Evolutionary conservation across 1,284 basidiomycete species (phyloP), one percentile per base, ranked within the genome.

Genomic region (Ustilago hordei): DNA sequence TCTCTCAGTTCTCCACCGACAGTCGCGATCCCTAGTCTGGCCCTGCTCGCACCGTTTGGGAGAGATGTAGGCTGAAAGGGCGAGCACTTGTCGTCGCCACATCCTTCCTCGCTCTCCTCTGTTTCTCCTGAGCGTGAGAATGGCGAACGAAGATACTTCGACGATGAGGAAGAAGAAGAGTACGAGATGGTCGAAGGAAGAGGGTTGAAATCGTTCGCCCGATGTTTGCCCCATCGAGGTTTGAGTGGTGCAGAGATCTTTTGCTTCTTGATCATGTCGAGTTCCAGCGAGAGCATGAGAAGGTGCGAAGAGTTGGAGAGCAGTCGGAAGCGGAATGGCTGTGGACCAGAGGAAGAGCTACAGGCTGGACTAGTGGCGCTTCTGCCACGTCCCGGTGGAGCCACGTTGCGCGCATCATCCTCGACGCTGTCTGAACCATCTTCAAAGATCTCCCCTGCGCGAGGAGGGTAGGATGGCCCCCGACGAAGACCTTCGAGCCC

Each of bases 201-300:
- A 4, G 74, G 74, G 34, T 72, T 77, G 39, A 82, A 82, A 48
- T 82, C 81, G 55, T 82, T 76, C 12, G 79, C 81, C 0, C 81
- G 66, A 28, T 78, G 78, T 54, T 79, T 80, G 55, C 81, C 81
- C 84, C 82, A 85, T 5, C 83, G 65, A 5, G 82, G 81, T 57
- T 84, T 85, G 54, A 85, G 64, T 4, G 83, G 84, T 15, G 80
- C 77, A n/a, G 77, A 78, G 53, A 85, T 85, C 71, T 85, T 85
- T 36, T 80, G 65, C 47, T 81, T 81, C 45, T 81, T 78, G 63
- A 85, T 85, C 84, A 85, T 85, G 43, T 83, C 82, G 32, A 85
- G 61, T 60, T 85, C 84, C 28, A 84, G 61, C 41, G 78, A 80
- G 17, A 85, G 79, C 82, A 85, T 85, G 45, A 84, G 77, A 45